Base-by-base conservation (phyloP, 2,329 filamentous ascomycete species). In the Trichoderma simmonsii region DNA sequence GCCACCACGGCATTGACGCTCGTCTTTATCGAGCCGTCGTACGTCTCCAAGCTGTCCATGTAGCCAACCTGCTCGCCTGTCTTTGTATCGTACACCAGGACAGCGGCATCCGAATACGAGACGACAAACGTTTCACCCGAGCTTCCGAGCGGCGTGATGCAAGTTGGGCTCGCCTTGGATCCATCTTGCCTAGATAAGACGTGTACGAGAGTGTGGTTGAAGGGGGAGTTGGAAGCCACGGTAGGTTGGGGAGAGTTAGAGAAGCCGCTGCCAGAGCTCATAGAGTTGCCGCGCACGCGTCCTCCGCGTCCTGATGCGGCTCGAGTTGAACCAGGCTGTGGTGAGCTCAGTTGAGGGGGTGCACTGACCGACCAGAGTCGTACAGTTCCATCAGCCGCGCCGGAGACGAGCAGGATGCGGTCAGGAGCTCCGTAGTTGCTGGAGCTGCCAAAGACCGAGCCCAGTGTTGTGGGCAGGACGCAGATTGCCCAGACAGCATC, bases 401-500 rank as follows among this genome's bases (percentile, higher is more conserved):
- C 96, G 6, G 95, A 97, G 3, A 91, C 95, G n/a, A 99, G 87
- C 32, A 98, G 83, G 65, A 98, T 93, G 21, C 95, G 89, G 78
- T 98, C 96, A 1, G 94, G 85, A 11, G 90, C 92, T 34, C 95
- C 95, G 77, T 93, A 93, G 57, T 90, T 88, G 78, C 86, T 92
- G 73, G 88, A 88, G 70, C 89, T 90, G 18, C 95, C 94, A 78
- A 98, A 97, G 2, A 98, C 87, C 32, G 91, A 86, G 3, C 92
- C 93, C 21, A 94, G 87, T 0, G 93, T 95, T 3, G 93, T 90
- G 4, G 96, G 96, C 3, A 99, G 87, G 15, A 98, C 94, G 78
- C 95, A 98, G 3, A 99, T 88, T 3, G 94, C 92, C 96, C 96
- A 99, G 5, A 99, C 94, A 4, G 95, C 94, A 84, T 99, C 96